Base-by-base conservation (phyloP, 495 filamentous ascomycete species). In the Hamigera avellanea region DNA sequence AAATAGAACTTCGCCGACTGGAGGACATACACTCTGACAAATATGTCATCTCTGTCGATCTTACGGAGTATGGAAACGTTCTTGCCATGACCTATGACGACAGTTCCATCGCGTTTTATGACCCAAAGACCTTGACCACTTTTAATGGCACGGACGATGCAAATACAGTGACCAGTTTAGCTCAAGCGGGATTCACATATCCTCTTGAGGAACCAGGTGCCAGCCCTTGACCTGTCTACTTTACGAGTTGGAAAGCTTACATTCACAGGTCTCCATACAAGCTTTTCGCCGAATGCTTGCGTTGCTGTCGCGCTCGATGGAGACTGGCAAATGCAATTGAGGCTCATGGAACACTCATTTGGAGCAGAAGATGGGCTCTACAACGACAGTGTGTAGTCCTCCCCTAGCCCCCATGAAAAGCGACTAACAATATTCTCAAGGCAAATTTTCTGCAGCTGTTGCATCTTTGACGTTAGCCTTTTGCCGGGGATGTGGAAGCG, bases 131-230 rank as follows among this genome's bases (percentile, higher is more conserved):
- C 3, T 76, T 91, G 76, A 56, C 67, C 1, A 58, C 74, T 26
- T 65, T 87, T 1, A 76, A 67, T 40, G 66, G 70, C 8, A 65
- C 81, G 37, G 64, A 66, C n/a, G 76, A 80, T 48, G 40, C 70
- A 8, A 71, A 73, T 32, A 73, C 64, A 15, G 76, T 91, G 30
- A 78, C 67, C 26, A 79, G 74, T 45, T 59, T 85, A 7, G 62
- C 74, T 10, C 83, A 89, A 52, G 73, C 78, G 27, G 83, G 83
- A 0, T 86, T 87, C 45, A 67, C 69, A n/a, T 86, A 77, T 48
- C 53, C 66, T 10, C 36, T 53, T 19, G 47, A 57, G 16, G 29
- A 46, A 26, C 40, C 53, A 43, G 50, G 60, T 52, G 26, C 44
- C 14, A 46, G 44, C 33, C 37, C 32, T 9, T 42, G 42, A 25